Percentiles rank a stretch among this genome's conserved stretches.
phyloP scores from a whole-genome alignment of 768 basidiomycete species.

The Dacryopinax spathularia region DNA sequence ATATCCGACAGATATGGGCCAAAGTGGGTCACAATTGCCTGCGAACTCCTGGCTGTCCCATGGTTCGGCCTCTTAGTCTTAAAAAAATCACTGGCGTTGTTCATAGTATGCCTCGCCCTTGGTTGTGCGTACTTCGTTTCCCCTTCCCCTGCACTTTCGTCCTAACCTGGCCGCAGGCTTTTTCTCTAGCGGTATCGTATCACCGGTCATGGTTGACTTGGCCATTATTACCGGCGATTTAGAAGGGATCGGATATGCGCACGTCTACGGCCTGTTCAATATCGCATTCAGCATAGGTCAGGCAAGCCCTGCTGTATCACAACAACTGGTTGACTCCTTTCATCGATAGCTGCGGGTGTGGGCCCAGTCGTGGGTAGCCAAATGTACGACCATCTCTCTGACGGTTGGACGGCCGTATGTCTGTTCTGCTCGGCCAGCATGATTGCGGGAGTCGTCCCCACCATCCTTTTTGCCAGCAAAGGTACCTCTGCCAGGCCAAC shows the following conservation, averaged over 20 bases:
- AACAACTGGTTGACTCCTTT: background rate
- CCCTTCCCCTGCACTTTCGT: background rate
- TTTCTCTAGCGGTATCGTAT: constrained; percentile 43
- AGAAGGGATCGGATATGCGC: constrained; percentile 57
- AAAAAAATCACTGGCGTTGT: constrained; percentile 29
- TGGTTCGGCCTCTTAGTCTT: constrained; percentile 49
- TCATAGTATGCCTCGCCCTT: constrained; percentile 36
- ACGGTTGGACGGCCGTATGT: constrained; percentile 50
- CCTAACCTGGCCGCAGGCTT: constrained; percentile 31
- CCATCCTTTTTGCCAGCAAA: background rate
- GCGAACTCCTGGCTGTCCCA: constrained; percentile 40
- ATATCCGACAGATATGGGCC: constrained; percentile 42
- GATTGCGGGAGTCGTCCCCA: background rate
- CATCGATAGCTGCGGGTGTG: background rate
- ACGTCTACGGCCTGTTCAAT: constrained; percentile 64
- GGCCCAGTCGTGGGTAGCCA: constrained; percentile 5
- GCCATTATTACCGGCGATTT: constrained; percentile 43
- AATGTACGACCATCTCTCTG: constrained; percentile 35
- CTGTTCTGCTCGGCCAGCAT: background rate
- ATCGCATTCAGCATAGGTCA: constrained; percentile 48
- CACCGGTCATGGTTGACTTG: constrained; percentile 53
- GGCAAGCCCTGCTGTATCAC: background rate
- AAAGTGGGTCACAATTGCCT: constrained; percentile 38
- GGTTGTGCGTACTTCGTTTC: constrained; percentile 32
- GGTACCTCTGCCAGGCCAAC: too few relatives aligned